Base-by-base conservation (phyloP, 1,284 basidiomycete species). In the Trichosporon coremiiforme region DNA sequence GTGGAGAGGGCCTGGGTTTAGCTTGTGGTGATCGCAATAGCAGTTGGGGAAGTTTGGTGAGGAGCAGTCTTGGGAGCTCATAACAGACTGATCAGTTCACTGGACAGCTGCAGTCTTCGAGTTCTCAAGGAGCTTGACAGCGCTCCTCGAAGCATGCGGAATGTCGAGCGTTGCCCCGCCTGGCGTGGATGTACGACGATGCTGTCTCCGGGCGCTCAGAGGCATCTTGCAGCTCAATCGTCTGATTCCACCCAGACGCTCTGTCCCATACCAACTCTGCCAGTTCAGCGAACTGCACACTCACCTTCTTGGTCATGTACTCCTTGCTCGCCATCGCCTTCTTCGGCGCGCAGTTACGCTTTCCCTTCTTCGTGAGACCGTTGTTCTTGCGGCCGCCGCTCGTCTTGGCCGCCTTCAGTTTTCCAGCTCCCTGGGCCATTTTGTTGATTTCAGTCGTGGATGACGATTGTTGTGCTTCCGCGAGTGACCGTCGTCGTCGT, bases 1-100 rank as follows among this genome's bases (percentile, higher is more conserved):
- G 92, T 90, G 72, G 90, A 91, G 72, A 96, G 85, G 76, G 87
- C 85, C 94, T 95, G 80, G 3, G 65, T 60, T 75, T 17, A 74
- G 71, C 36, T 64, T 5, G 15, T 10, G 13, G 36, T 38, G 36
- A 4, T 10, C 36, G 35, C 6, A 36, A 36, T 36, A 25, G 25
- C 25, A 25, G 25, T 25, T 25, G 25, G 25, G 25, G 25, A 25
- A 25, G 25, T 25, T 25, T 25, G 25, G 3, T 25, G 25, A 25
- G 25, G 25, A 25, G 25, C 25, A 25, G 25, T 10, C 33, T 35
- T 35, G 33, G 33, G 33, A 35, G 33, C 33, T 35, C 33, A 10
- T 6, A 35, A 10, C 33, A 35, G 33, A 35, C 33, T 35, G 33
- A 35, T 6, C 33, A 10, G 33, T 35, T 10, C 33, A 10, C 33